phyloP scores from a whole-genome alignment of 768 basidiomycete species.

The Lyophyllum atratum region DNA sequence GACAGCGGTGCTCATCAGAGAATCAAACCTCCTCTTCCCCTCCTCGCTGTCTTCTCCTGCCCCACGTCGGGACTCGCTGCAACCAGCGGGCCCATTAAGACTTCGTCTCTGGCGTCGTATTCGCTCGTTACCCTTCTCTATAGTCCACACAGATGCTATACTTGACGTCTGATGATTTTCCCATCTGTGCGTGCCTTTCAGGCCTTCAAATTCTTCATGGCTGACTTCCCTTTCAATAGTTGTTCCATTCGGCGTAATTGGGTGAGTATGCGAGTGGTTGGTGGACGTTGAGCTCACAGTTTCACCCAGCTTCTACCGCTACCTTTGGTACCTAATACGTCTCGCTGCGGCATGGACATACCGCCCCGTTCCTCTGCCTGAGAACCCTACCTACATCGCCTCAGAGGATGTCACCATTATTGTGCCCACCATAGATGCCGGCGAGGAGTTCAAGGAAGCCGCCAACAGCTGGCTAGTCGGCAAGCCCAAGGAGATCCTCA shows the following conservation, averaged over 20 bases:
- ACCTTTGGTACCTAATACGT: conserved; percentile 91
- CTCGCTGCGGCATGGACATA: conserved; percentile 77
- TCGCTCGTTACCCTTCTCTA: conserved; percentile 37
- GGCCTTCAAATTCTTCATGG: neutral
- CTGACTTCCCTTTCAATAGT: conserved; percentile 48
- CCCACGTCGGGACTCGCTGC: conserved; percentile 13
- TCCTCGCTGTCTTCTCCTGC: neutral
- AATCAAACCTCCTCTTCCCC: neutral
- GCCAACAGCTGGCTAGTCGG: conserved; percentile 92
- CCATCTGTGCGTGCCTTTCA: conserved; percentile 68
- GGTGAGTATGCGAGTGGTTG: conserved; percentile 43
- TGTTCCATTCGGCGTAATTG: conserved; percentile 87
- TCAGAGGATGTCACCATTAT: conserved; percentile 95
- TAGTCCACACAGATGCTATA: conserved; percentile 65
- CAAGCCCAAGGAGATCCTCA: conserved; percentile 79
- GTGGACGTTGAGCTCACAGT: conserved; percentile 9
- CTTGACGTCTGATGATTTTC: conserved; percentile 88
- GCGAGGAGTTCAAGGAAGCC: conserved; percentile 93
- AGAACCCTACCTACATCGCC: conserved; percentile 88
- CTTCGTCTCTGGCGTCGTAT: conserved; percentile 40
- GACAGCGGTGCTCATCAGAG: conserved; percentile 5
- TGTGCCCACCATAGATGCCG: conserved; percentile 94
- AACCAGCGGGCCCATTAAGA: conserved; percentile 14
- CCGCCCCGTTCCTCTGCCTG: conserved; percentile 86
- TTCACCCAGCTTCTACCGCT: conserved; percentile 79